Evolutionary conservation across 164 flowering plant genomes (phyloP).

Genomic region (Houttuynia cordata): DNA sequence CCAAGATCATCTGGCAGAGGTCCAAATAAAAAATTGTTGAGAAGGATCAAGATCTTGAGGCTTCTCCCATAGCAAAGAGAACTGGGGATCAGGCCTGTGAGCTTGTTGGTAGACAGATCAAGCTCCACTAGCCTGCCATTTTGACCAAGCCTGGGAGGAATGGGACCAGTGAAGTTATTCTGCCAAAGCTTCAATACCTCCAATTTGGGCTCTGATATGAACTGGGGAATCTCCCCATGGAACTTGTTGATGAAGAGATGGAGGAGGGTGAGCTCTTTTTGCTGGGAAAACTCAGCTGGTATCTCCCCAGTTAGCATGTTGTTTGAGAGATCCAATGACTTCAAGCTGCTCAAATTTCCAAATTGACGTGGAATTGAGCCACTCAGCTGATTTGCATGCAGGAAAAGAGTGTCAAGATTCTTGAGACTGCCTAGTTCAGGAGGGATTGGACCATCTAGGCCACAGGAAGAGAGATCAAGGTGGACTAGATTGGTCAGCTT

Average conservation of each 20-base stretch:
- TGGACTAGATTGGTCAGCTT: constrained; percentile 33
- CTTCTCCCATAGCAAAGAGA: constrained; percentile 37
- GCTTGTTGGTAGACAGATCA: constrained; percentile 55
- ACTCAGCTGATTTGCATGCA: constrained; percentile 41
- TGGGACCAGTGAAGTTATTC: constrained; percentile 39
- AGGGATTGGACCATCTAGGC: constrained; percentile 45
- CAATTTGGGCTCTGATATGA: constrained; percentile 45
- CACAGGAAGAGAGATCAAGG: constrained; percentile 45
- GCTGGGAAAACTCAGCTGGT: constrained; percentile 35
- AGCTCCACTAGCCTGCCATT: constrained; percentile 24
- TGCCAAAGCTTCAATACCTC: constrained; percentile 55
- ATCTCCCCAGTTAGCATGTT: constrained; percentile 49
- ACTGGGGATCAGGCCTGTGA: constrained; percentile 42
- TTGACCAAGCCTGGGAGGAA: constrained; percentile 25
- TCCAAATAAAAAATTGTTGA: constrained; percentile 52
- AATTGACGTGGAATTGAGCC: constrained; percentile 44
- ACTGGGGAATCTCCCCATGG: constrained; percentile 44
- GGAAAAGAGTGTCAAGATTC: constrained; percentile 45
- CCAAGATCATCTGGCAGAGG: constrained; percentile 50
- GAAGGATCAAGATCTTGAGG: constrained; percentile 34
- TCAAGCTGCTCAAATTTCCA: constrained; percentile 39
- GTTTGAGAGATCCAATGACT: constrained; percentile 51
- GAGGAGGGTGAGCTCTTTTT: constrained; percentile 29
- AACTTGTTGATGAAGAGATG: constrained; percentile 33
- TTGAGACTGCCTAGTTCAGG: constrained; percentile 38